Evolutionary conservation across 2,329 filamentous ascomycete species (phyloP).

Genomic region (Davidsoniella neocaledoniae): DNA sequence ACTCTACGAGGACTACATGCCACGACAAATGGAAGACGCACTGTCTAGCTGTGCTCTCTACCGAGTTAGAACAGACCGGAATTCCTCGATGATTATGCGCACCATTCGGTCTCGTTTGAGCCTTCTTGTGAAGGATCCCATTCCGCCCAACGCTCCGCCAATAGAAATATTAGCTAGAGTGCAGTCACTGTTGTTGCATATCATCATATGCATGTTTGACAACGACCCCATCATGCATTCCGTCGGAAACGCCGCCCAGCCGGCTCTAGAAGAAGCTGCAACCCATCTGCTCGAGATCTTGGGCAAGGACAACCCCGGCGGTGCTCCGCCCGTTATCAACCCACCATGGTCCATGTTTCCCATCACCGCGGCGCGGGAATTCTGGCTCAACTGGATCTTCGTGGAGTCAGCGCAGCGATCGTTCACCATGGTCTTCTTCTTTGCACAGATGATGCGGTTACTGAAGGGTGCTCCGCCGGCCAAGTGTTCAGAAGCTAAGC

Average conservation of each 20-base stretch:
- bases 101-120: slow-evolving; percentile 28
- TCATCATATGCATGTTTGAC: slow-evolving; percentile 29
- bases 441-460: slow-evolving; percentile 23
- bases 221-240: slow-evolving; percentile 22
- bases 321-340: not conserved
- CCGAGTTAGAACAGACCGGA: slow-evolving; percentile 29
- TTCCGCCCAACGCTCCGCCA: slow-evolving; percentile 15
- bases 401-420: slow-evolving; percentile 38
- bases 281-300: not conserved
- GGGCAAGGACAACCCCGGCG: not conserved
- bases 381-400: slow-evolving; percentile 35
- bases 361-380: slow-evolving; percentile 24
- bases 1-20: slow-evolving; percentile 36
- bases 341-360: slow-evolving; percentile 16
- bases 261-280: slow-evolving; percentile 1
- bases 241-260: slow-evolving; percentile 18
- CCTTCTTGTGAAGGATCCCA: slow-evolving; percentile 24
- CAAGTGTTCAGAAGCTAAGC: slow-evolving; percentile 18
- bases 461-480: slow-evolving; percentile 17
- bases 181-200: slow-evolving; percentile 28
- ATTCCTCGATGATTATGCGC: slow-evolving; percentile 30
- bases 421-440: slow-evolving; percentile 30
- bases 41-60: slow-evolving; percentile 36
- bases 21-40: slow-evolving; percentile 34
- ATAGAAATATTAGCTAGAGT: slow-evolving; percentile 22